Percentiles rank a stretch among this genome's conserved stretches.
These are phyloP conservation scores for Amanita pseudoporphyria DNA, from an alignment of 768 basidiomycete species.

Conservation along the genomic window DNA sequence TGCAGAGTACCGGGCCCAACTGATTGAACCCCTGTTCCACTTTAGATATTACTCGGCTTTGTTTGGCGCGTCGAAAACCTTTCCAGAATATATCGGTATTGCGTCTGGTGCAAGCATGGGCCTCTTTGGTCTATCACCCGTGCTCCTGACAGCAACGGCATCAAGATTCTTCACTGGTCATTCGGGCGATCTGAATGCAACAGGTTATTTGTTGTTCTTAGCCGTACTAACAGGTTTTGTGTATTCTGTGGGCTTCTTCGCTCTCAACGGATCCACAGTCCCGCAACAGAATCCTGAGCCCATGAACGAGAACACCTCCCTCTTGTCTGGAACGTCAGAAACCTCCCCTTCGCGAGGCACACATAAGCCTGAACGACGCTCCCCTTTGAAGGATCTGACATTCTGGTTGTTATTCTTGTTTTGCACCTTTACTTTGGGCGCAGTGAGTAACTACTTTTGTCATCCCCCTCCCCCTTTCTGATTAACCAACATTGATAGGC, in stretches of 20 bases:
- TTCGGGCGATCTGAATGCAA: constrained; percentile 32
- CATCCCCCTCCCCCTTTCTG: neutral
- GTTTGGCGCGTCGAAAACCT: constrained; percentile 66
- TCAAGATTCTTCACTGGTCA: constrained; percentile 47
- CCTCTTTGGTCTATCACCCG: constrained; percentile 74
- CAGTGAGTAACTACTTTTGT: constrained; percentile 35
- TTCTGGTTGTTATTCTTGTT: constrained; percentile 59
- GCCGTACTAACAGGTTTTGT: constrained; percentile 41
- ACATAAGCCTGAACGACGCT: neutral
- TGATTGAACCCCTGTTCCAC: neutral
- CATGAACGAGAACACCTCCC: constrained; percentile 23
- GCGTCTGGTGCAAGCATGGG: constrained; percentile 62
- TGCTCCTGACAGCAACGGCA: constrained; percentile 60
- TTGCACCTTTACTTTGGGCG: constrained; percentile 48
- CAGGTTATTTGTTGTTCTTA: constrained; percentile 45
- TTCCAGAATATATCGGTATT: constrained; percentile 54
- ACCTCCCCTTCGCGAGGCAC: neutral
- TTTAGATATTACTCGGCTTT: constrained; percentile 59
- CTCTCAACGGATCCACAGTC: constrained; percentile 17
- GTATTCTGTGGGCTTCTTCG: constrained; percentile 45
- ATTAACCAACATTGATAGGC: constrained; percentile 27
- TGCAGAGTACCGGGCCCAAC: neutral
- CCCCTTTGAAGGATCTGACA: constrained; percentile 28
- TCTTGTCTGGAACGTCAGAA: constrained; percentile 6
- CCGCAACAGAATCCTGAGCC: neutral